Evolutionary conservation across 1,284 basidiomycete genomes (phyloP).

Genomic region (Spongispora temasekensis): DNA sequence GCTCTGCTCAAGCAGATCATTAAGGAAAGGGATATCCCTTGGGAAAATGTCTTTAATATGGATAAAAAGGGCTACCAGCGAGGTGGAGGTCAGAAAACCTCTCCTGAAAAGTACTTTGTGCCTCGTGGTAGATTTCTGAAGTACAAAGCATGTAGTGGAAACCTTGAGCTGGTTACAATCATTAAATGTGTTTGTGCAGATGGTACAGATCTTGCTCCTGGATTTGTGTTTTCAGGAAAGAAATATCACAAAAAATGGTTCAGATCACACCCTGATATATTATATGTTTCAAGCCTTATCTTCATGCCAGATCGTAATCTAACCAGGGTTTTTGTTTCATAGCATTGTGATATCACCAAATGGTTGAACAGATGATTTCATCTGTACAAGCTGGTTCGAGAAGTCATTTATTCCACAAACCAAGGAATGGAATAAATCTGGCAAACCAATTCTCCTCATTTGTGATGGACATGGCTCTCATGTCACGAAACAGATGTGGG

Average conservation of each 20-base stretch:
- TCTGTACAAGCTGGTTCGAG: not conserved
- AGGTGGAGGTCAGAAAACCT: not conserved
- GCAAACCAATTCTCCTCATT: not conserved
- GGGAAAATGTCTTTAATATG: constrained; percentile 4
- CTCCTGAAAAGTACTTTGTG: not conserved
- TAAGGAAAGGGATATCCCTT: not conserved
- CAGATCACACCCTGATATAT: not conserved
- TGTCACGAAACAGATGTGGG: not conserved
- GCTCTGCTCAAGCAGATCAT: not conserved
- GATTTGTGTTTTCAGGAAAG: not conserved
- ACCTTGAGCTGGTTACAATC: not conserved
- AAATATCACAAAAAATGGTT: not conserved
- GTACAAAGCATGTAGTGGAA: not conserved
- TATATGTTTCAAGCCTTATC: not conserved
- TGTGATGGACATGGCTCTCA: constrained; percentile 2
- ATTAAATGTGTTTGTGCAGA: not conserved
- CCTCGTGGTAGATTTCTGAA: not conserved
- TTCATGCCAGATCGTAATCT: not conserved
- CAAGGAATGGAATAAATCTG: not conserved
- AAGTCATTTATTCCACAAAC: not conserved
- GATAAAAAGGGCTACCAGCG: not conserved
- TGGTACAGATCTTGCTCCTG: not conserved
- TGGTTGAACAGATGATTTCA: not conserved
- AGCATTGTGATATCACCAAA: not conserved
- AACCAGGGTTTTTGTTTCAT: no score